A percentile compares a stretch with the other conserved stretches of the same genome.
Conservation (phyloP, 2,329 filamentous ascomycete species). For the Colletotrichum sp. region DNA sequence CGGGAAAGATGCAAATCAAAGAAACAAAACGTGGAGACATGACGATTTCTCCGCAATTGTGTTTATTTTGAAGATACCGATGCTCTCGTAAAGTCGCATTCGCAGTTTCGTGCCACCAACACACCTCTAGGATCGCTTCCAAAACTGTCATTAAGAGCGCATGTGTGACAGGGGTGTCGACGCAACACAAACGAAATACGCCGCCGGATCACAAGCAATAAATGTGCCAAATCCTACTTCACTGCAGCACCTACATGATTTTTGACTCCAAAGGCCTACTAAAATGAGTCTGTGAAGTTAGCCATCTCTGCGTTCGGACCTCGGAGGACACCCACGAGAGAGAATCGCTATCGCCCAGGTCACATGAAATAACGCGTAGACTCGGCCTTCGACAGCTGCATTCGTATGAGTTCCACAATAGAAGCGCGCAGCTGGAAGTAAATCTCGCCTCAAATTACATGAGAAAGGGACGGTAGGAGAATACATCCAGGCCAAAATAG, state of each 20-base stretch:
- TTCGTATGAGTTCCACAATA: not conserved
- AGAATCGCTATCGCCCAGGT: not conserved
- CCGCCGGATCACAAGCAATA: no score
- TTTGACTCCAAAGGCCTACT: no score
- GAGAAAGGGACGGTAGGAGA: not conserved
- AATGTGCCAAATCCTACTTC: no score
- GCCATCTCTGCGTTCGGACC: fast-evolving
- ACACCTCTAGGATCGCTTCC: not conserved
- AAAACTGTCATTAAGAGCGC: no score
- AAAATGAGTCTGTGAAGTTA: not conserved
- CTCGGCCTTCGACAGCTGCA: not conserved
- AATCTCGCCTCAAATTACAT: fast-evolving
- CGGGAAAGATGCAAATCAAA: not conserved
- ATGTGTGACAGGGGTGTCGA: not conserved
- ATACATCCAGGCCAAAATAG: not conserved
- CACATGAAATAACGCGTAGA: not conserved
- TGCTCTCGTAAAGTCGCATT: not conserved
- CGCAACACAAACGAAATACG: not conserved
- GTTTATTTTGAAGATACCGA: not conserved
- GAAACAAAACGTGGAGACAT: not conserved
- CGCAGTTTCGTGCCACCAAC: not conserved
- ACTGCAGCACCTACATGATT: fast-evolving
- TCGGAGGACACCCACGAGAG: fast-evolving
- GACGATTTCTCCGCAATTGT: not conserved
- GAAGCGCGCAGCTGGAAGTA: not conserved